These are phyloP conservation scores for Arabidopsis hybrid DNA, from an alignment of 441 rosid genomes.

Conservation along the genomic window DNA sequence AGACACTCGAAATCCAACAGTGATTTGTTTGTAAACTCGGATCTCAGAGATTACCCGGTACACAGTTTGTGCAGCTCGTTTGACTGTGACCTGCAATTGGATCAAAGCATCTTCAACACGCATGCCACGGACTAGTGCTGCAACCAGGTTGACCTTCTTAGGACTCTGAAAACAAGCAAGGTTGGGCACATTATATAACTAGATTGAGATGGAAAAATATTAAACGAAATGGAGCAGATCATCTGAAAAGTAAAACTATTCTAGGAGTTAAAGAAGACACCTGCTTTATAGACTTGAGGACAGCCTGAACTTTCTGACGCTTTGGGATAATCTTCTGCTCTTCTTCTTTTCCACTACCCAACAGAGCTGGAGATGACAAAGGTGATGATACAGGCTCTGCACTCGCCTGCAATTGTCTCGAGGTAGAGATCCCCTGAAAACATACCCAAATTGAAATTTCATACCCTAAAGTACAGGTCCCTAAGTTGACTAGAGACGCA, in stretches of 20 bases:
- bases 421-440: conserved; percentile 74
- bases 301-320: conserved; percentile 78
- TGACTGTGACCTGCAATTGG: conserved; percentile 84
- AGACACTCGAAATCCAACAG: neutral
- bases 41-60: conserved; percentile 62
- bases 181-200: neutral
- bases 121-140: conserved; percentile 92
- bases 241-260: neutral
- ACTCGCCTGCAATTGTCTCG: conserved; percentile 60
- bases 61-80: conserved; percentile 85
- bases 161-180: conserved; percentile 73
- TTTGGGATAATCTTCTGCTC: conserved; percentile 65
- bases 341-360: conserved; percentile 62
- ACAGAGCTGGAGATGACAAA: conserved; percentile 62
- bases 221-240: neutral
- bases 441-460: conserved; percentile 15
- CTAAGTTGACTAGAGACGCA: neutral
- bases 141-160: conserved; percentile 91
- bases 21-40: neutral
- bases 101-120: conserved; percentile 94
- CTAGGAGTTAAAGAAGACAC: conserved; percentile 34
- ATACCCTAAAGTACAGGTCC: neutral
- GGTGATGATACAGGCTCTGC: conserved; percentile 63
- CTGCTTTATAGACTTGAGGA: conserved; percentile 86
- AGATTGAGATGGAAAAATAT: conserved; percentile 6